phyloP scores from a whole-genome alignment of 2,329 filamentous ascomycete species.

The Xylaria arbuscula region DNA sequence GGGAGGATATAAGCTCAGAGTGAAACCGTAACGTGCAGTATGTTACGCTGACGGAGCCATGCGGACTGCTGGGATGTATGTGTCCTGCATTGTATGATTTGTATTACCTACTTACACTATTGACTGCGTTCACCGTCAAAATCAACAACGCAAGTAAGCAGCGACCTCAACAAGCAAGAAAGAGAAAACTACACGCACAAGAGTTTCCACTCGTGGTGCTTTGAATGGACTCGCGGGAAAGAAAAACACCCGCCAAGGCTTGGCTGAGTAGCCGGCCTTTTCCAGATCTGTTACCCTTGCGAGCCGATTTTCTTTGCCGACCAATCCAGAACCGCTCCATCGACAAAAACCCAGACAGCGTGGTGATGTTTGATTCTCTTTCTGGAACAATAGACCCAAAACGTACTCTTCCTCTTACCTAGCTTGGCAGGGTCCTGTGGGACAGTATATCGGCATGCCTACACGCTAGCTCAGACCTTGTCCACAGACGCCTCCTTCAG shows the following conservation, averaged over 20 bases:
- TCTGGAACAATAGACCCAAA: constrained; percentile 23
- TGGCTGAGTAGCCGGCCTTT: constrained; percentile 4
- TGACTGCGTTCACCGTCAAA: constrained; percentile 21
- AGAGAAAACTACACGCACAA: not conserved
- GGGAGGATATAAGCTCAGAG: constrained; percentile 1
- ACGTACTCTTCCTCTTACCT: constrained; percentile 6
- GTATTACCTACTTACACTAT: constrained; percentile 22
- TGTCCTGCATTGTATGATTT: constrained; percentile 6
- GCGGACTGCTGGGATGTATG: constrained; percentile 2
- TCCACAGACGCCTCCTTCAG: constrained; percentile 8
- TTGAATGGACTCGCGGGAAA: not conserved
- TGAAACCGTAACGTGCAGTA: constrained; percentile 2
- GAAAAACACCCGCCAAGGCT: not conserved
- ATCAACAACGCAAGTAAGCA: constrained; percentile 12
- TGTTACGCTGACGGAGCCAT: constrained; percentile 22
- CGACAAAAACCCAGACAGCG: constrained; percentile 1
- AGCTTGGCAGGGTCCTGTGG: not conserved
- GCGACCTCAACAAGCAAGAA: not conserved
- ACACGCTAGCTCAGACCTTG: not conserved
- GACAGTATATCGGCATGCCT: not conserved
- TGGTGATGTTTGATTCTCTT: constrained; percentile 11
- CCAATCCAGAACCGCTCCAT: constrained; percentile 18
- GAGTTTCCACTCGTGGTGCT: not conserved
- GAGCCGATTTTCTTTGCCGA: constrained; percentile 15
- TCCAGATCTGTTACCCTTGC: constrained; percentile 7